These are phyloP conservation scores for Westerdykella aurantiaca DNA, from an alignment of 2,329 filamentous ascomycete species.

Conservation along the genomic window DNA sequence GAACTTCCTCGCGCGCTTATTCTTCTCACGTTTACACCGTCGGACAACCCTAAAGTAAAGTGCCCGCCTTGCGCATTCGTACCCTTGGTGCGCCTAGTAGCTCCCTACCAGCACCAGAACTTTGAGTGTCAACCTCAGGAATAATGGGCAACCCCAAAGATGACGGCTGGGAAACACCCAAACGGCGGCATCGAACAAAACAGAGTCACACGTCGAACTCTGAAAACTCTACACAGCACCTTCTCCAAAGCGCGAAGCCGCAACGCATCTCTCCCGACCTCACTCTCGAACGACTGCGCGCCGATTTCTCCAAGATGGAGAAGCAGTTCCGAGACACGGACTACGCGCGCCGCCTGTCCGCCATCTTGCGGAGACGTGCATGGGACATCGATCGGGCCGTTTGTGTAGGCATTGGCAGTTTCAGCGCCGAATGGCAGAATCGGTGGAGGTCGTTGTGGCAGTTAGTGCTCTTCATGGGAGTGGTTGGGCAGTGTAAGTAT, in stretches of 20 bases:
- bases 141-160: no score
- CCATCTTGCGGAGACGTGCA: conserved; percentile 9
- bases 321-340: conserved; percentile 19
- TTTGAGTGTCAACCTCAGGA: no score
- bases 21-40: no score
- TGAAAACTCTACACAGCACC: no score
- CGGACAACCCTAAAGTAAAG: no score
- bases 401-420: conserved; percentile 36
- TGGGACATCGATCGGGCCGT: conserved; percentile 19
- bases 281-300: conserved; percentile 19
- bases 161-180: no score
- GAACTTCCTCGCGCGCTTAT: no score
- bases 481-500: conserved; percentile 14
- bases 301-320: conserved; percentile 18
- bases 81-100: no score
- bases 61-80: no score
- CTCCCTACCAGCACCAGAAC: no score
- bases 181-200: no score
- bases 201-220: no score
- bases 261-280: conserved; percentile 16
- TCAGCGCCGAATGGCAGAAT: conserved; percentile 33
- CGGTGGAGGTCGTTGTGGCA: conserved; percentile 33
- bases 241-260: conserved; percentile 7
- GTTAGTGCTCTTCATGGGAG: conserved; percentile 30
- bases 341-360: conserved; percentile 17